These are phyloP conservation scores for Athelia psychrophila DNA, from an alignment of 1,284 basidiomycete species.

Conservation along the genomic window DNA sequence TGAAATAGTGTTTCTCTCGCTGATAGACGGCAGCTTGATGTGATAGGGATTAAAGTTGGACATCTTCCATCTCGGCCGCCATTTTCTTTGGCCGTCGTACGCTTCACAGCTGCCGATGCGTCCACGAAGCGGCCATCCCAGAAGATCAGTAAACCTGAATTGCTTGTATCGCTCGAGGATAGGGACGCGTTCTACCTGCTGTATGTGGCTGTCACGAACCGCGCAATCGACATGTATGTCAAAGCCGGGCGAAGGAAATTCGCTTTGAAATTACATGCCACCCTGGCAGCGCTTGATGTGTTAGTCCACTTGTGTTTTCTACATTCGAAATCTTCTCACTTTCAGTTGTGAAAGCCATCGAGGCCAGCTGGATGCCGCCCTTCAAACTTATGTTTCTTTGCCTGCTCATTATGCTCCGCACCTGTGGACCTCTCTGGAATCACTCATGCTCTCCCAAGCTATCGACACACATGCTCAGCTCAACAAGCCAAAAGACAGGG, in stretches of 20 bases:
- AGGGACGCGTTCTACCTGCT: conserved; percentile 68
- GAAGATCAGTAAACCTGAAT: conserved; percentile 59
- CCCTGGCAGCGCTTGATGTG: conserved; percentile 85
- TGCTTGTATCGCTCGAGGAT: conserved; percentile 61
- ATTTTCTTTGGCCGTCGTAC: conserved; percentile 51
- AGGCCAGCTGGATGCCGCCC: conserved; percentile 55
- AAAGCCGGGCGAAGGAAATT: conserved; percentile 81
- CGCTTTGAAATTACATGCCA: conserved; percentile 80
- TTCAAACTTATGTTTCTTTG: conserved; percentile 70
- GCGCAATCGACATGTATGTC: conserved; percentile 80
- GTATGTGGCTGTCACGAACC: conserved; percentile 73
- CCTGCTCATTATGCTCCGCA: conserved; percentile 81
- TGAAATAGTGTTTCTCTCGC: background rate
- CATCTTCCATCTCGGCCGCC: conserved; percentile 74
- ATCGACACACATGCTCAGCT: conserved; percentile 60
- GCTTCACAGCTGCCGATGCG: conserved; percentile 13
- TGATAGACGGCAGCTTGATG: conserved; percentile 60
- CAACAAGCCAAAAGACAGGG: conserved; percentile 55
- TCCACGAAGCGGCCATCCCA: conserved; percentile 26
- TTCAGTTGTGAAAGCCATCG: conserved; percentile 54
- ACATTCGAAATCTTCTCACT: conserved; percentile 9
- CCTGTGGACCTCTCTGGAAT: conserved; percentile 76
- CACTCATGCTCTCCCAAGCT: conserved; percentile 69
- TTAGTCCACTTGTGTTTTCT: conserved; percentile 36
- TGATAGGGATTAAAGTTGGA: conserved; percentile 70